Base-by-base conservation (phyloP, 805 yeast species). In the Cyberlindnera samutprakarnensis region DNA sequence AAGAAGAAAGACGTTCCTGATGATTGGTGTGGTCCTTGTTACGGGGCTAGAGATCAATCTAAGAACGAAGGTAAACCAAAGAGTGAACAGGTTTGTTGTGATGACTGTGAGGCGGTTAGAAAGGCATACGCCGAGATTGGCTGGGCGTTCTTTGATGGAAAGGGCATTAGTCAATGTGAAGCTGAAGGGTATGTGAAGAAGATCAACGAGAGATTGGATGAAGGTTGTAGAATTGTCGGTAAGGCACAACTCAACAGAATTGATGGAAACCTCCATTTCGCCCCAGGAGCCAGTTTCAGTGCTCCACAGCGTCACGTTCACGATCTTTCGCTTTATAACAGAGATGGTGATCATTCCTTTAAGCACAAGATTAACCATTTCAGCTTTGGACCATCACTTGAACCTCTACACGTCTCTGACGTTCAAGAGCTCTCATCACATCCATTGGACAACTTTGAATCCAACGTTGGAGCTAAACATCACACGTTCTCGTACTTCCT, bases 131-230 rank as follows among this genome's bases (percentile, higher is more conserved):
- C 82, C 14, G 68, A 66, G 12, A 68, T 62, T 13, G 78, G 74
- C 22, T 92, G 97, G 97, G 88, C 81, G 3, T 90, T 92, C 57
- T 81, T 63, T 47, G 97, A 90, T 54, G 97, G 97, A 37, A 64
- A 70, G 34, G 76, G 83, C 37, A 75, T 92, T 37, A 85, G 76
- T 41, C 97, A 90, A 59, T 90, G 98, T 68, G 95, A 85, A 53
- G 64, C 62, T 11, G 95, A 86, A 55, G 92, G 95, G 6, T 87
- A 84, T 54, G 94, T 85, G 18, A 49, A 62, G n/a, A 64, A 61
- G 26, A 56, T 88, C 32, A 66, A 63, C 31, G 69, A 66, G 12
- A 68, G 79, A 46, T 60, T 84, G 32, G 52, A 66, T 36, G 95
- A 90, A 59, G 98, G 98, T 18, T 92, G 98, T 59, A 70, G 94